Evolutionary conservation across 2,329 filamentous ascomycete species (phyloP).

Genomic region (Metarhizium guizhouense): DNA sequence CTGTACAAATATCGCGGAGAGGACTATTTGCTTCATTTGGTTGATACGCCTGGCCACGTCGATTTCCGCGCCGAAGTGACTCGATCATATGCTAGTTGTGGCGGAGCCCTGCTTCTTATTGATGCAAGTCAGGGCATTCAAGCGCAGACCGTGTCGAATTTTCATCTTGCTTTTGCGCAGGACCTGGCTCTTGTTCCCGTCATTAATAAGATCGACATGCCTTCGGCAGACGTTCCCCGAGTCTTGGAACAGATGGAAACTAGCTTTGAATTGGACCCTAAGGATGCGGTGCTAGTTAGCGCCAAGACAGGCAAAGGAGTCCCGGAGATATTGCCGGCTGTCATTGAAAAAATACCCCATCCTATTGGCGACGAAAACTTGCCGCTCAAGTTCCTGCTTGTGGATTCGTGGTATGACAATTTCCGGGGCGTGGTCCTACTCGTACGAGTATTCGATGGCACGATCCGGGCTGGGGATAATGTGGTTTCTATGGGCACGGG

Average conservation of each 20-base stretch:
- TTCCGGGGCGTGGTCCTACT: slow-evolving; percentile 91
- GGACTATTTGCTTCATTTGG: slow-evolving; percentile 89
- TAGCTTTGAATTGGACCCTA: slow-evolving; percentile 79
- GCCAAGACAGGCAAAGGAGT: slow-evolving; percentile 94
- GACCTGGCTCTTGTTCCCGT: slow-evolving; percentile 81
- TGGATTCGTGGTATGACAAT: slow-evolving; percentile 97
- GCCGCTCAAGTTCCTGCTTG: slow-evolving; percentile 75
- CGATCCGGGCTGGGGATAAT: slow-evolving; percentile 71
- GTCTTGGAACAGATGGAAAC: slow-evolving; percentile 79
- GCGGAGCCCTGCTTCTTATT: slow-evolving; percentile 83
- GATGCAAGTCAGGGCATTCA: slow-evolving; percentile 96
- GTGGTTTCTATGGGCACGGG: slow-evolving; percentile 84
- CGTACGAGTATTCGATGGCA: slow-evolving; percentile 84
- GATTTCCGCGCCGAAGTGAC: slow-evolving; percentile 97
- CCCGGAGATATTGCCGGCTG: slow-evolving; percentile 68
- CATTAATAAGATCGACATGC: slow-evolving; percentile 93
- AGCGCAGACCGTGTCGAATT: slow-evolving; percentile 97
- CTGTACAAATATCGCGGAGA: slow-evolving; percentile 77
- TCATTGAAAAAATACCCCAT: slow-evolving; percentile 76
- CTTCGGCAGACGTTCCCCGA: slow-evolving; percentile 76
- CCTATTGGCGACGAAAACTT: slow-evolving; percentile 65
- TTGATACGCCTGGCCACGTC: slow-evolving; percentile 95
- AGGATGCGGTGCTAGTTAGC: slow-evolving; percentile 63
- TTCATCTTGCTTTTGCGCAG: slow-evolving; percentile 93
- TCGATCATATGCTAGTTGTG: slow-evolving; percentile 90